A percentile compares a stretch with the other conserved stretches of the same genome.
Evolutionary conservation across 2,329 filamentous ascomycete species (phyloP).

Genomic region (Aspergillus brasiliensis): DNA sequence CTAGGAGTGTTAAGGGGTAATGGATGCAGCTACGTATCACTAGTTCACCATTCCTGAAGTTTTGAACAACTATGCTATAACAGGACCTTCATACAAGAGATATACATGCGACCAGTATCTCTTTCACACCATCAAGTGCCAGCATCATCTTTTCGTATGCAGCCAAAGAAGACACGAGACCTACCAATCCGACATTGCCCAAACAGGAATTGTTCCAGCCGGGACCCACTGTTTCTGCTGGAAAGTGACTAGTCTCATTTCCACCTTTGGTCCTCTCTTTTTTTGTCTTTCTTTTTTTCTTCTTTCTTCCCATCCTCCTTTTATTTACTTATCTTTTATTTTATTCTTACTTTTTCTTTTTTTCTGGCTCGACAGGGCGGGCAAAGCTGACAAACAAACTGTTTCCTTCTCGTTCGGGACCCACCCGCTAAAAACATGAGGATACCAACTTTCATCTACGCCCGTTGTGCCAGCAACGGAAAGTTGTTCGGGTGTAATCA

Average conservation of each 20-base stretch:
- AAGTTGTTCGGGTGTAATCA: neutral
- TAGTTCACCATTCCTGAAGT: neutral
- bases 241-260: neutral
- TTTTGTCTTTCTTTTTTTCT: constrained; percentile 4
- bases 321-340: neutral
- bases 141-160: neutral
- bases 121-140: too few species aligned
- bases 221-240: constrained; percentile 3
- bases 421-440: constrained; percentile 19
- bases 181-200: neutral
- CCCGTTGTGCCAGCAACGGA: neutral
- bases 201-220: constrained; percentile 7
- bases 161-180: constrained; percentile 7
- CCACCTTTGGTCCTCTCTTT: neutral
- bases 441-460: neutral
- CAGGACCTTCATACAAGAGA: neutral
- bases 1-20: too few species aligned
- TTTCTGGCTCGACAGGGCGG: constrained; percentile 8
- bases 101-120: neutral
- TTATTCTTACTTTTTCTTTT: neutral
- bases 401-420: constrained; percentile 8
- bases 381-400: constrained; percentile 5
- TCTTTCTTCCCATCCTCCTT: constrained; percentile 3
- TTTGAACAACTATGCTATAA: neutral
- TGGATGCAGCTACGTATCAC: neutral